Conservation (phyloP, 2,329 filamentous ascomycete species). For the Cercospora brassicicola region DNA sequence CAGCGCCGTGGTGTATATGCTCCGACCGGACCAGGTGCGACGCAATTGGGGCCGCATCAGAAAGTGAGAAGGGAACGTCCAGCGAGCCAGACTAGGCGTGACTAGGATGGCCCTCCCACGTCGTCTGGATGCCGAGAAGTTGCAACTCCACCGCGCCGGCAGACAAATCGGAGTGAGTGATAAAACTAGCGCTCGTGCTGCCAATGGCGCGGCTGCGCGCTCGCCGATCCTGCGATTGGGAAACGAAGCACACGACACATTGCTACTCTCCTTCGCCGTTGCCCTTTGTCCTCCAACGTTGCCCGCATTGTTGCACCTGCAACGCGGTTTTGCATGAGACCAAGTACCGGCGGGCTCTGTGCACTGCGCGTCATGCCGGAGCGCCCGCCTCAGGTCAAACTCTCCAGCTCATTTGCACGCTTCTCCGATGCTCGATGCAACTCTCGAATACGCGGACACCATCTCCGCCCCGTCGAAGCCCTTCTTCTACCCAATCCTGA, state of each 20-base stretch:
- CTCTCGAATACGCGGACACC: neutral
- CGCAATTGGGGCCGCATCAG: constrained; percentile 6
- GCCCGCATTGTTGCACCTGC: neutral
- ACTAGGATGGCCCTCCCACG: neutral
- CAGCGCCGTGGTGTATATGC: neutral
- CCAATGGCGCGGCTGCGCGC: neutral
- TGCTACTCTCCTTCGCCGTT: neutral
- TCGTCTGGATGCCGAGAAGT: neutral
- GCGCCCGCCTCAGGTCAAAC: neutral
- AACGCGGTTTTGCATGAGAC: neutral
- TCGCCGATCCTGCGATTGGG: neutral
- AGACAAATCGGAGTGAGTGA: neutral
- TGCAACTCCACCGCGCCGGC: neutral
- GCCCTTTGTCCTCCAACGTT: neutral
- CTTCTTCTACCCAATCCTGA: neutral
- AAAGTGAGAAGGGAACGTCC: neutral
- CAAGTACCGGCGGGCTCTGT: neutral
- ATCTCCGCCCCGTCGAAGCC: neutral
- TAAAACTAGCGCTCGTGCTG: neutral
- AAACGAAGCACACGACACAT: neutral
- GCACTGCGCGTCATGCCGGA: neutral
- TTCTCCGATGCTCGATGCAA: neutral
- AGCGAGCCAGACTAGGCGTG: constrained; percentile 1
- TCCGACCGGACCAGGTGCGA: neutral
- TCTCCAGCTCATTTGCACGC: neutral